Conservation (phyloP, 75 land plant genomes). For the Selaginella tamariscina region DNA sequence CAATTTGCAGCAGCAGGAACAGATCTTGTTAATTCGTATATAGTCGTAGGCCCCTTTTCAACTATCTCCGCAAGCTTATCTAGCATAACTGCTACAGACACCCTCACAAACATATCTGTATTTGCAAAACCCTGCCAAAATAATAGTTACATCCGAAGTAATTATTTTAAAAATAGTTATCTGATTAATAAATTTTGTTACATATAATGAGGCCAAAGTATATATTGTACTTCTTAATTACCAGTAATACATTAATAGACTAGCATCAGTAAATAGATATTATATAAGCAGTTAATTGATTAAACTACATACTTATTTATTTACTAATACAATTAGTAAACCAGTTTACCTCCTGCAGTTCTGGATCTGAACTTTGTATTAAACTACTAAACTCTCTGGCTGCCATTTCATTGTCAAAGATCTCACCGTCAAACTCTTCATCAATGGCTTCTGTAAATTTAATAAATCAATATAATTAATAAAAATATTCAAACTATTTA, state of each 20-base stretch:
- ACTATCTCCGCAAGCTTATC: constrained; percentile 44
- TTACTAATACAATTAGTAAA: neutral
- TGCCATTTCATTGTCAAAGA: constrained; percentile 48
- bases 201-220: no score
- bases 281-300: no score
- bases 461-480: no score
- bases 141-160: neutral
- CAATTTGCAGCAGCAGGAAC: constrained; percentile 30
- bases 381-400: constrained; percentile 40
- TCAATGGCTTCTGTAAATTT: constrained; percentile 55
- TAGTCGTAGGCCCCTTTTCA: constrained; percentile 14
- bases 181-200: no score
- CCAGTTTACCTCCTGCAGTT: constrained; percentile 57
- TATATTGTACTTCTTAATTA: no score
- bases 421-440: constrained; percentile 83
- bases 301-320: no score
- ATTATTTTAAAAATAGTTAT: neutral
- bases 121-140: constrained; percentile 56
- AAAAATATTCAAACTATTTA: no score
- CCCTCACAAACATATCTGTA: constrained; percentile 83
- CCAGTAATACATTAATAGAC: no score
- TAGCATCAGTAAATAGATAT: no score
- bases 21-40: neutral
- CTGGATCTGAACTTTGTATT: constrained; percentile 54
- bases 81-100: constrained; percentile 67